Base-by-base conservation (phyloP, 768 basidiomycete genomes). In the Phlegmacium glaucopus region DNA sequence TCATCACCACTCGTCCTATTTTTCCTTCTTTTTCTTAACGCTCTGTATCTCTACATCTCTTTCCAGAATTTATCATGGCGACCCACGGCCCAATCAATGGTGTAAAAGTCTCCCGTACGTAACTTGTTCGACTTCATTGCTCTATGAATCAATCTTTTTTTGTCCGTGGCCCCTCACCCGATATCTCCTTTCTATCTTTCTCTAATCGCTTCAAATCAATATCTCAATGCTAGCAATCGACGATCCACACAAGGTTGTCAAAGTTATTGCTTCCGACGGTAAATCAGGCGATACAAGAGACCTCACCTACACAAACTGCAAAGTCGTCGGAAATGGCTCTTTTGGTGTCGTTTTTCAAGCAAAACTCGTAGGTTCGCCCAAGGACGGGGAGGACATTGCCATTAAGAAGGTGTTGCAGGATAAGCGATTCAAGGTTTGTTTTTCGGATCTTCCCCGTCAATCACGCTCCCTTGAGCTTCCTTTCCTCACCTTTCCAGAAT, bases 391-490 rank as follows among this genome's bases (percentile, higher is more conserved):
- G 49, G 93, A 97, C 57, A 96, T 99, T 62, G 96, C 96, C 42
- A 99, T 99, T 80, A 99, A 99, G 90, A 98, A 97, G 77, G 96
- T 99, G 42, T 72, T 99, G 52, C 96, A 99, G 77, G 96, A 99
- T 75, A 99, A 99, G 79, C 84, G 96, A 57, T 99, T 99, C 88
- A 99, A 99, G 91, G 95, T 94, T 52, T 53, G 71, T 59, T 44
- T 47, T 52, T 47, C 56, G 52, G 52, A 57, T 58, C 44, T 52
- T 45, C 45, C 39, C n/a, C 45, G 36, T 15, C 45, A 28, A 25
- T 32, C 48, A 44, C 52, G 29, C 38, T 38, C 41, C 45, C 39
- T 48, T 11, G 27, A 45, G 39, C 40, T 43, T 48, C 35, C 32
- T 34, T 46, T 29, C 34, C 49, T 39, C 34, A 25, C 39, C 25